phyloP scores from a whole-genome alignment of 2,329 filamentous ascomycete genomes.

The Neonectria punicea region DNA sequence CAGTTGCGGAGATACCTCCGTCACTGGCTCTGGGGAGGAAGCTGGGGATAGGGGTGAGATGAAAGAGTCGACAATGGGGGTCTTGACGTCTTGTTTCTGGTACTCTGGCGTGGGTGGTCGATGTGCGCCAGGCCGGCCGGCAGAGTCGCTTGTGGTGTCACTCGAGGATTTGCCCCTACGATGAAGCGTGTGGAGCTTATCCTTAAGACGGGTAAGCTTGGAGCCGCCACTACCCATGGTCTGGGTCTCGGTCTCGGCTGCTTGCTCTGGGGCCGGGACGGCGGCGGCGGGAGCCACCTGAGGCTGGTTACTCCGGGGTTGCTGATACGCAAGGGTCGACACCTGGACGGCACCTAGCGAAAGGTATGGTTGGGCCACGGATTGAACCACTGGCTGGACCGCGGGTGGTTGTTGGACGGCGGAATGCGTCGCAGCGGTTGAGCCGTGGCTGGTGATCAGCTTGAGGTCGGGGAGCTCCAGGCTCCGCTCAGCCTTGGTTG shows the following conservation, averaged over 20 bases:
- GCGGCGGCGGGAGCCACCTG: conserved; percentile 22
- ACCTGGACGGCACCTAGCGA: conserved; percentile 30
- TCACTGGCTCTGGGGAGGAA: conserved; percentile 53
- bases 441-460: conserved; percentile 61
- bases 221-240: conserved; percentile 49
- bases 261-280: conserved; percentile 27
- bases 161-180: conserved; percentile 38
- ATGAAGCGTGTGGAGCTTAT: conserved; percentile 42
- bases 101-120: conserved; percentile 63
- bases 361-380: conserved; percentile 28
- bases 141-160: conserved; percentile 36
- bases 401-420: neutral
- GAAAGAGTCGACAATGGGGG: conserved; percentile 49
- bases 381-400: conserved; percentile 10
- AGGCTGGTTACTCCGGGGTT: conserved; percentile 23
- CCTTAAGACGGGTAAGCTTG: conserved; percentile 46
- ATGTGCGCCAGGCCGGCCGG: conserved; percentile 39
- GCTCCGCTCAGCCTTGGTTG: conserved; percentile 59
- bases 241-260: conserved; percentile 34
- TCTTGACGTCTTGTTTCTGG: conserved; percentile 54
- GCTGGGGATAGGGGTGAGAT: conserved; percentile 58
- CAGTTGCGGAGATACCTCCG: conserved; percentile 51
- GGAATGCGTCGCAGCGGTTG: conserved; percentile 53
- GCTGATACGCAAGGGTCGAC: conserved; percentile 31
- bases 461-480: conserved; percentile 61